A percentile compares a stretch with the other conserved stretches of the same genome.
phyloP scores from a whole-genome alignment of 2,329 filamentous ascomycete species.

The Bipolaris victoriae region DNA sequence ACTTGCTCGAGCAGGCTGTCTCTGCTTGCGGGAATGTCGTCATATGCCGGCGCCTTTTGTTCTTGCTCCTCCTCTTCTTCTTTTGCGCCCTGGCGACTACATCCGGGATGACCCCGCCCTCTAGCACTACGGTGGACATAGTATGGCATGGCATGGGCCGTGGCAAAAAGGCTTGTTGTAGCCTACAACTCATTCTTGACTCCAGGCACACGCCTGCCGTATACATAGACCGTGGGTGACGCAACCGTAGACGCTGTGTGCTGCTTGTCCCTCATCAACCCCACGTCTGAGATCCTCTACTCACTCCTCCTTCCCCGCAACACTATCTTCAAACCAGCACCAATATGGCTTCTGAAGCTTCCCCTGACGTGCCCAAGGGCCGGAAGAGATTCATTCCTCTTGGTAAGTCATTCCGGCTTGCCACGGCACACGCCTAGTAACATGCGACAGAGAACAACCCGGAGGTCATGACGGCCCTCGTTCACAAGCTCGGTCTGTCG shows the following conservation, averaged over 20 bases:
- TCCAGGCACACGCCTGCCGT: neutral
- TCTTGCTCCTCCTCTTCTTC: neutral
- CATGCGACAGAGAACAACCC: conserved; percentile 72
- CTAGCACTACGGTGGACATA: neutral
- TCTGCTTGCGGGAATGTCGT: neutral
- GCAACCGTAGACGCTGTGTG: conserved; percentile 17
- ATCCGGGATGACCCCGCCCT: neutral
- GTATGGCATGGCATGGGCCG: neutral
- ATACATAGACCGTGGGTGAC: conserved; percentile 1
- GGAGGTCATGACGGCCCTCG: conserved; percentile 83
- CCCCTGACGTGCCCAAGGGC: conserved; percentile 39
- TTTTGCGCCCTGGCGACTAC: neutral
- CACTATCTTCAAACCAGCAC: conserved; percentile 12
- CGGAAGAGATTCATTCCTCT: conserved; percentile 49
- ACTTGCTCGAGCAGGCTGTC: neutral
- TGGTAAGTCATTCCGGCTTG: conserved; percentile 28
- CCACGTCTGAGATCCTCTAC: conserved; percentile 13
- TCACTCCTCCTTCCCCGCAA: conserved; percentile 16
- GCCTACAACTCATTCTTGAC: neutral
- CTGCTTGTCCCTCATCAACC: conserved; percentile 20
- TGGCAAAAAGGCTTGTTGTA: neutral
- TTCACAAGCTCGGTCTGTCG: conserved; percentile 87
- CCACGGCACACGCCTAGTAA: conserved; percentile 18
- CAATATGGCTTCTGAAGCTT: conserved; percentile 39
- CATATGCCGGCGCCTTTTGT: neutral